phyloP scores from a whole-genome alignment of 116 monocot species.

The Zostera marina region DNA sequence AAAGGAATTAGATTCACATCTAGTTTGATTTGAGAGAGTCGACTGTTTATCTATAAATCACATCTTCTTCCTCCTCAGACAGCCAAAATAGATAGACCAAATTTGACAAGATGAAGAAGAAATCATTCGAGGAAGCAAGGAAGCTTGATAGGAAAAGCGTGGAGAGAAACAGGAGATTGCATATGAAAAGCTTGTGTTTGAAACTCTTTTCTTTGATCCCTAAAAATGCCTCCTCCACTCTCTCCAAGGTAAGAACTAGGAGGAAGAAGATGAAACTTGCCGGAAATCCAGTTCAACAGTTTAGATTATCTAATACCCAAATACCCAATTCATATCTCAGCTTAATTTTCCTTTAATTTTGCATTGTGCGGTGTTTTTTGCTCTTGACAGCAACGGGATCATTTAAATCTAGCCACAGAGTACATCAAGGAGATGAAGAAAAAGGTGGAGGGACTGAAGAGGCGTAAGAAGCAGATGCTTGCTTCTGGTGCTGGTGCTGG shows the following conservation, averaged over 20 bases:
- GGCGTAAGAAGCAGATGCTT: slow-evolving; percentile 11
- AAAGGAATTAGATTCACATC: no score
- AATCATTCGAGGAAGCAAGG: background rate
- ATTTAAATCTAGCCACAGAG: slow-evolving; percentile 22
- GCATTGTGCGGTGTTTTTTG: background rate
- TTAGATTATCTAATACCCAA: background rate
- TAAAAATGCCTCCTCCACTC: slow-evolving; percentile 9
- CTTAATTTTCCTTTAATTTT: background rate
- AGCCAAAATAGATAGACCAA: background rate
- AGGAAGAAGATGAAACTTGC: no score
- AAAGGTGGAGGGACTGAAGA: slow-evolving; percentile 23
- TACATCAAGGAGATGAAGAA: slow-evolving; percentile 33
- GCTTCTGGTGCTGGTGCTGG: no score
- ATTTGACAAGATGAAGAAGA: slow-evolving; percentile 8
- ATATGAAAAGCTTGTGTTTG: slow-evolving; percentile 49
- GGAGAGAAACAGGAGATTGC: slow-evolving; percentile 61
- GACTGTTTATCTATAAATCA: background rate
- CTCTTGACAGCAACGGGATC: slow-evolving; percentile 20
- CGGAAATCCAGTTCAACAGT: no score
- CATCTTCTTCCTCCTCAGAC: background rate
- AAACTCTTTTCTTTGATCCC: slow-evolving; percentile 50
- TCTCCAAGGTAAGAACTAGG: background rate
- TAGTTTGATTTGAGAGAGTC: no score
- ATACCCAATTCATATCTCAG: background rate
- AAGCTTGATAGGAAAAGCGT: slow-evolving; percentile 50